Base-by-base conservation (phyloP, 1,284 basidiomycete genomes). In the Ganoderma lucidum region DNA sequence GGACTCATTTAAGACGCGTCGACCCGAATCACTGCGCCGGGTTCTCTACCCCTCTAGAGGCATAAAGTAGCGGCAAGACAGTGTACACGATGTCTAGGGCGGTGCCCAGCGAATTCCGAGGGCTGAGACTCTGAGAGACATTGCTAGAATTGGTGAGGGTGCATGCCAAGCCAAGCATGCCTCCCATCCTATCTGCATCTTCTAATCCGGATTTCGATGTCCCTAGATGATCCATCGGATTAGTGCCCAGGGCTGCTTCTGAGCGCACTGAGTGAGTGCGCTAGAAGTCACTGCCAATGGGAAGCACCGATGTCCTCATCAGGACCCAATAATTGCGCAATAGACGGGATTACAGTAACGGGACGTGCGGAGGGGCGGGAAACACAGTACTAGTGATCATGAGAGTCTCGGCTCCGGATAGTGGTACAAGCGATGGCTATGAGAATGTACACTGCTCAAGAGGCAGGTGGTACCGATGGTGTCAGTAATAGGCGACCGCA, bases 401-500 rank as follows among this genome's bases (percentile, higher is more conserved):
- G 58, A 17, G 37, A 64, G 41, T 23, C 53, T 42, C 30, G 55
- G 48, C 28, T 39, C 65, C 53, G 37, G 62, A 63, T 71, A 66
- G 45, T 70, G 66, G 65, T 73, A 73, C 71, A 73, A 51, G 62
- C 48, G 30, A 32, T 42, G n/a, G 12, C 62, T 19, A 66, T 32
- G 56, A 39, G 55, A 48, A 58, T 48, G 35, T 35, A 48, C 45
- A 42, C 23, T 42, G 41, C 59, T 61, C n/a, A 60, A 23, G 8
- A 45, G 37, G 35, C 55, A 60, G 64, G 56, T 9, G 62, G 58
- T 23, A 69, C 58, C 58, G 42, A 45, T 37, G 62, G 12, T 14
- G 37, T 82, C 83, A 98, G 80, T 96, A 98, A 80, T 93, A 98
- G 39, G 90, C 93, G 51, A 98, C 93, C 14, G 94, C 94, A 79